These are phyloP conservation scores for Metarhizium rileyi DNA, from an alignment of 2,329 filamentous ascomycete genomes.

Conservation along the genomic window DNA sequence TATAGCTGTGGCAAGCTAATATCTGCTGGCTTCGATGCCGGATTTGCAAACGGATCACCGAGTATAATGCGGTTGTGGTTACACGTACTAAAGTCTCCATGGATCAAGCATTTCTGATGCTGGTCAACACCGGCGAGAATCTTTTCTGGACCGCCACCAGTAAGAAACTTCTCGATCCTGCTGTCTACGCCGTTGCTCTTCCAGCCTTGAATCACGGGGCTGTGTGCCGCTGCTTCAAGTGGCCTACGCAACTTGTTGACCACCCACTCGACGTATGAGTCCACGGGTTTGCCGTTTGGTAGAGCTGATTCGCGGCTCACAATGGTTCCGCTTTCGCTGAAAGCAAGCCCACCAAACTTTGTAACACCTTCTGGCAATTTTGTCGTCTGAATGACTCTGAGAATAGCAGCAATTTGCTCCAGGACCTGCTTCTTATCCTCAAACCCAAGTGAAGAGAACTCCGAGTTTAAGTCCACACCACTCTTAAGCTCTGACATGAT, in stretches of 20 bases:
- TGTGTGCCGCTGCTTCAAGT: conserved; percentile 8
- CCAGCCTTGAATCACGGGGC: conserved; percentile 14
- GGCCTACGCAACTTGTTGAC: conserved; percentile 3
- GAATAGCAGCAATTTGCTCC: conserved; percentile 13
- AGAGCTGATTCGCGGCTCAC: conserved; percentile 11
- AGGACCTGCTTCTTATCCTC: conserved; percentile 9
- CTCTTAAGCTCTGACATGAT: conserved; percentile 15
- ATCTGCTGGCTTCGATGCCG: no score
- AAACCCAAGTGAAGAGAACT: conserved; percentile 8
- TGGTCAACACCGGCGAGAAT: conserved; percentile 11
- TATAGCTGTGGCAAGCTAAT: conserved; percentile 12
- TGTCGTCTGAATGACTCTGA: conserved; percentile 11
- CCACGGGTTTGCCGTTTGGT: conserved; percentile 10
- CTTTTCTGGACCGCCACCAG: conserved; percentile 1
- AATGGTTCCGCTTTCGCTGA: conserved; percentile 10
- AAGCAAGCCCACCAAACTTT: conserved; percentile 13
- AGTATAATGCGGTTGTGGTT: neutral
- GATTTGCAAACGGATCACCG: neutral
- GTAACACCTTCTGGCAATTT: conserved; percentile 10
- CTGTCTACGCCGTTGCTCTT: conserved; percentile 5
- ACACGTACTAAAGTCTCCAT: conserved; percentile 18
- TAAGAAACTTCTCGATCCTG: conserved; percentile 11
- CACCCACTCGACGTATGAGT: conserved; percentile 11
- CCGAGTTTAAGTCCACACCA: conserved; percentile 13
- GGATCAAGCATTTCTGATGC: conserved; percentile 10